phyloP scores from a whole-genome alignment of 148 eudicot genomes.

The Cornus suecica region DNA sequence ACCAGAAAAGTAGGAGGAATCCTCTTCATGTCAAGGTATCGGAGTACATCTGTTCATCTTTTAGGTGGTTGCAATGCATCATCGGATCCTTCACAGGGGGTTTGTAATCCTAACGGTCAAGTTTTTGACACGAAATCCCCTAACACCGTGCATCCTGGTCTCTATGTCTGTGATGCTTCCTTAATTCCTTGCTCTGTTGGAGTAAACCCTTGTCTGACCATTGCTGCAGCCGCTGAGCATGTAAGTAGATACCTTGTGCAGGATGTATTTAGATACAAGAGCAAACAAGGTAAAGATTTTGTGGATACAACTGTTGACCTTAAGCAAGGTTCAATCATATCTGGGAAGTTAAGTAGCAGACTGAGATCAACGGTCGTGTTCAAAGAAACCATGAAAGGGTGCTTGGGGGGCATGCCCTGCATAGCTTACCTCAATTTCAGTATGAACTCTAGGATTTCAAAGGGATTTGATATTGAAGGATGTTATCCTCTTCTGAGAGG shows the following conservation, averaged over 20 bases:
- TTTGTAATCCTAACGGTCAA: constrained; percentile 36
- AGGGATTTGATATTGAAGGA: constrained; percentile 1
- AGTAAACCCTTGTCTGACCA: constrained; percentile 33
- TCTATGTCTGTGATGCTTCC: constrained; percentile 39
- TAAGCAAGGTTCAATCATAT: background rate
- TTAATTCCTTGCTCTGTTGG: constrained; percentile 37
- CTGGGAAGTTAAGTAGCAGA: background rate
- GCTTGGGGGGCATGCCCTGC: constrained; percentile 29
- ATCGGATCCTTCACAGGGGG: constrained; percentile 28
- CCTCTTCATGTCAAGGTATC: constrained; percentile 27
- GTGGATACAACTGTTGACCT: background rate
- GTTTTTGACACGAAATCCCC: constrained; percentile 20
- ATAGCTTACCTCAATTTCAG: constrained; percentile 29
- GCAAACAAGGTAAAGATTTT: background rate
- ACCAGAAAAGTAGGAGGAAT: constrained; percentile 33
- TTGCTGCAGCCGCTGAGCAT: constrained; percentile 30
- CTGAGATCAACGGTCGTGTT: background rate
- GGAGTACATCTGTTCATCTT: constrained; percentile 40
- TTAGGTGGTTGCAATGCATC: constrained; percentile 43
- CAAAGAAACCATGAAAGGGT: constrained; percentile 34
- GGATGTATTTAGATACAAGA: constrained; percentile 16
- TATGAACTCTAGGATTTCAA: constrained; percentile 1
- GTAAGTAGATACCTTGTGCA: constrained; percentile 27
- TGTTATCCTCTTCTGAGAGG: constrained; percentile 23
- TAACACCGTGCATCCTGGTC: constrained; percentile 22